phyloP scores from a whole-genome alignment of 1,284 basidiomycete genomes.

The Anthracocystis walkeri region DNA sequence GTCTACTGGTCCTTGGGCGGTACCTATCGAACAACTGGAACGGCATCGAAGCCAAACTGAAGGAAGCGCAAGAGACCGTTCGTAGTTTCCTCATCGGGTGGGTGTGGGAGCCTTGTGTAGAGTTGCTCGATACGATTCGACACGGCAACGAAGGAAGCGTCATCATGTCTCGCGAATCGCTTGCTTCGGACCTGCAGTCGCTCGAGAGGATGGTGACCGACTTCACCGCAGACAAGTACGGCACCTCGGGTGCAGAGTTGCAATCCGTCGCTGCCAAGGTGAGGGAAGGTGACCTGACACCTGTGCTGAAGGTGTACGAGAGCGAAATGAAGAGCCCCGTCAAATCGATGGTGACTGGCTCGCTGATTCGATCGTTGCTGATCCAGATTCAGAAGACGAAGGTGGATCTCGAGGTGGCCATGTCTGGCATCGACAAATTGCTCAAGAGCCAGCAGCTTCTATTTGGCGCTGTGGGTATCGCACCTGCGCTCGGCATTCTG shows the following conservation, averaged over 20 bases:
- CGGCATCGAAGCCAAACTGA: slow-evolving; percentile 70
- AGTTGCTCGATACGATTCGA: slow-evolving; percentile 84
- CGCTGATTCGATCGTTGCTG: slow-evolving; percentile 84
- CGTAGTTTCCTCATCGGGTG: slow-evolving; percentile 84
- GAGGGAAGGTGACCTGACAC: slow-evolving; percentile 84
- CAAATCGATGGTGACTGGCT: slow-evolving; percentile 82
- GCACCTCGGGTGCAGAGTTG: slow-evolving; percentile 75
- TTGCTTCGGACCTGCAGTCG: slow-evolving; percentile 84
- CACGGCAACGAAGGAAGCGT: slow-evolving; percentile 79
- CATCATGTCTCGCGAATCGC: slow-evolving; percentile 78
- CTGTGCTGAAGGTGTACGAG: slow-evolving; percentile 90
- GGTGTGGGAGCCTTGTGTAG: slow-evolving; percentile 87
- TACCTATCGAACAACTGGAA: slow-evolving; percentile 57
- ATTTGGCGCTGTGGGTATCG: slow-evolving; percentile 96
- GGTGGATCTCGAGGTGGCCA: slow-evolving; percentile 89
- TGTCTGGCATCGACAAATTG: slow-evolving; percentile 88
- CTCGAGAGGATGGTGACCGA: slow-evolving; percentile 92
- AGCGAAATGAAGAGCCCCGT: slow-evolving; percentile 87
- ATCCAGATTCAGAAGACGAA: slow-evolving; percentile 98
- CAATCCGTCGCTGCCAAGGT: slow-evolving; percentile 77
- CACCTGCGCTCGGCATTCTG: slow-evolving; percentile 85
- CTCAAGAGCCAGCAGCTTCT: slow-evolving; percentile 95
- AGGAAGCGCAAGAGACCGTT: slow-evolving; percentile 79
- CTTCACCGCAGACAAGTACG: slow-evolving; percentile 83
- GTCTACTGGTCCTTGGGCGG: slow-evolving; percentile 35